Evolutionary conservation across 2,329 filamentous ascomycete genomes (phyloP).

Genomic region (Nothomitra cinnamomea): DNA sequence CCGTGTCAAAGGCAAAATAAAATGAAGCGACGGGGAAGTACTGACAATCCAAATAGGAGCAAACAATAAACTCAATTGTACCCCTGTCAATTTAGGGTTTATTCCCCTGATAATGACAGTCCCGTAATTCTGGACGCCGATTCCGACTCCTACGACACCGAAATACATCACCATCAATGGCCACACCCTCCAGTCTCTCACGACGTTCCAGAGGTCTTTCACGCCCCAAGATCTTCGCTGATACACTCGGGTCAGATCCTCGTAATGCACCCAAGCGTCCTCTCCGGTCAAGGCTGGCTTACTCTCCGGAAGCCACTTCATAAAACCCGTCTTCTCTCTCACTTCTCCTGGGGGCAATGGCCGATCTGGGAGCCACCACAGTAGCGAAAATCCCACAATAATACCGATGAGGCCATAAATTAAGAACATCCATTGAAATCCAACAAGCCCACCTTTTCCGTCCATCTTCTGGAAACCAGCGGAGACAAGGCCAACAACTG

Average conservation of each 20-base stretch:
- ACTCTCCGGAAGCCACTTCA: constrained; percentile 49
- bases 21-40: constrained; percentile 11
- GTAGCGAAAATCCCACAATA: constrained; percentile 50
- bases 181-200: constrained; percentile 80
- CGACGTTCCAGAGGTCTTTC: constrained; percentile 49
- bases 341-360: constrained; percentile 56
- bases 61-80: constrained; percentile 67
- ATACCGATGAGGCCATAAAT: constrained; percentile 65
- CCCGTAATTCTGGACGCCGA: constrained; percentile 75
- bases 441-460: constrained; percentile 54
- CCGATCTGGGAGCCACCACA: constrained; percentile 86
- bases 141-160: constrained; percentile 81
- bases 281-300: constrained; percentile 57
- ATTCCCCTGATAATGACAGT: constrained; percentile 74
- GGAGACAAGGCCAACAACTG: constrained; percentile 76
- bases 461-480: constrained; percentile 90
- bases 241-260: constrained; percentile 67
- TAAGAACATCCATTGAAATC: constrained; percentile 87
- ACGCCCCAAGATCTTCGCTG: constrained; percentile 56
- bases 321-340: constrained; percentile 32
- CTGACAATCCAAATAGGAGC: constrained; percentile 83
- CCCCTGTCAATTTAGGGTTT: constrained; percentile 51
- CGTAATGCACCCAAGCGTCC: constrained; percentile 68
- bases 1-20: too few relatives aligned
- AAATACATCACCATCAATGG: constrained; percentile 84